phyloP scores from a whole-genome alignment of 2,329 filamentous ascomycete genomes.

The Reticulascus tulasneorum region DNA sequence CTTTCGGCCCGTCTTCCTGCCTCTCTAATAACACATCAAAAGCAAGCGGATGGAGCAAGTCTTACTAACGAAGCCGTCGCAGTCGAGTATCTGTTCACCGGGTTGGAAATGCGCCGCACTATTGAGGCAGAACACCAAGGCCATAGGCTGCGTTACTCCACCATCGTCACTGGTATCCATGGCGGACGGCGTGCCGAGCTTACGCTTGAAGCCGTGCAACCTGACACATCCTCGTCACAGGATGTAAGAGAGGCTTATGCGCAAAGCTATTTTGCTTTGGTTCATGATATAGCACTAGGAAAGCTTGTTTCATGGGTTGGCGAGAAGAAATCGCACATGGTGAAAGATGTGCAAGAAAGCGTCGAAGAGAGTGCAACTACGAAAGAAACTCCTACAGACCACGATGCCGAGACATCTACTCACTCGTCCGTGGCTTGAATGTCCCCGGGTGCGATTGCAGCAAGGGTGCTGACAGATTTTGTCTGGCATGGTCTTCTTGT shows the following conservation, averaged over 20 bases:
- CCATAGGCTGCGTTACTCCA: constrained; percentile 47
- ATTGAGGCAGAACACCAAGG: constrained; percentile 37
- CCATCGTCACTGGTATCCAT: constrained; percentile 47
- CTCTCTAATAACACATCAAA: too few relatives aligned
- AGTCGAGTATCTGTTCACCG: constrained; percentile 36
- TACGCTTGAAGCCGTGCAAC: constrained; percentile 29
- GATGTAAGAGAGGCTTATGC: not conserved
- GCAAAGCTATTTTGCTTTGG: not conserved
- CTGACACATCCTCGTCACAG: not conserved
- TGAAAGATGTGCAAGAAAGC: not conserved
- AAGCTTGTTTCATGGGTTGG: constrained; percentile 6
- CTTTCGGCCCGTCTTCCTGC: constrained; percentile 8
- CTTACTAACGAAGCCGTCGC: not conserved
- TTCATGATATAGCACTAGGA: constrained; percentile 2
- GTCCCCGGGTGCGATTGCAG: too few relatives aligned
- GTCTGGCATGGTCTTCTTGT: too few relatives aligned
- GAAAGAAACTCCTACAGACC: too few relatives aligned
- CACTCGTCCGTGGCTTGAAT: too few relatives aligned
- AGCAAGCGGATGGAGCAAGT: constrained; percentile 1
- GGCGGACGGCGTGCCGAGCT: constrained; percentile 49
- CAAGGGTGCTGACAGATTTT: too few relatives aligned
- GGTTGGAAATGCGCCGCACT: constrained; percentile 48
- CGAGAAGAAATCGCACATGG: constrained; percentile 1
- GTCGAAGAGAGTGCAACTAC: too few relatives aligned
- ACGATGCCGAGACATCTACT: too few relatives aligned